A percentile compares a stretch with the other conserved stretches of the same genome.
Conservation (phyloP, 345 rosid genomes). For the Aethionema arabicum region DNA sequence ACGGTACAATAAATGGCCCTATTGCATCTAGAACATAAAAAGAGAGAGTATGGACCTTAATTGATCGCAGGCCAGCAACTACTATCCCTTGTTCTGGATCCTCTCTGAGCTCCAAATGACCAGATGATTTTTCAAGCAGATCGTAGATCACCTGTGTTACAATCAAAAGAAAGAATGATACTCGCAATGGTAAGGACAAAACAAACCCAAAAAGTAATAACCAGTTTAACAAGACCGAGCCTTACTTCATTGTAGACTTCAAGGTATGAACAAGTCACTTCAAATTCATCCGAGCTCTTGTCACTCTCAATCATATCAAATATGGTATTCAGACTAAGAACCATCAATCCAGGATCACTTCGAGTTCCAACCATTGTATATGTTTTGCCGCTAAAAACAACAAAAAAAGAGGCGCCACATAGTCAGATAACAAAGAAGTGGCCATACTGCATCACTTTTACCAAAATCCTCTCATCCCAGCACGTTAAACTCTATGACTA, state of each 20-base stretch:
- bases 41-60: conserved; percentile 59
- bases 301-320: conserved; percentile 72
- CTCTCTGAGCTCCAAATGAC: conserved; percentile 93
- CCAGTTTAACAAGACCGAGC: conserved; percentile 8
- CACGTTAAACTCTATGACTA: conserved; percentile 4
- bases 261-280: conserved; percentile 88
- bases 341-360: conserved; percentile 96
- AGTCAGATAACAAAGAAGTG: conserved; percentile 16
- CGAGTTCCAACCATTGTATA: conserved; percentile 91
- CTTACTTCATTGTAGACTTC: conserved; percentile 96
- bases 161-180: not conserved
- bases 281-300: conserved; percentile 65
- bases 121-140: conserved; percentile 88
- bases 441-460: conserved; percentile 5
- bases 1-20: not conserved
- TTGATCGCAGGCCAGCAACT: conserved; percentile 83
- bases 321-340: conserved; percentile 84
- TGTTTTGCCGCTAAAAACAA: conserved; percentile 73
- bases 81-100: conserved; percentile 90
- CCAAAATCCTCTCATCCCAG: conserved; percentile 17
- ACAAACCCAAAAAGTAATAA: not conserved
- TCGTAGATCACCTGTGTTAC: conserved; percentile 81
- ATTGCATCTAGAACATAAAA: conserved; percentile 6
- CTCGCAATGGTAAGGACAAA: not conserved
- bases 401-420: not conserved